phyloP scores from a whole-genome alignment of 2,329 filamentous ascomycete species.

The Apiospora rasikravindrae region DNA sequence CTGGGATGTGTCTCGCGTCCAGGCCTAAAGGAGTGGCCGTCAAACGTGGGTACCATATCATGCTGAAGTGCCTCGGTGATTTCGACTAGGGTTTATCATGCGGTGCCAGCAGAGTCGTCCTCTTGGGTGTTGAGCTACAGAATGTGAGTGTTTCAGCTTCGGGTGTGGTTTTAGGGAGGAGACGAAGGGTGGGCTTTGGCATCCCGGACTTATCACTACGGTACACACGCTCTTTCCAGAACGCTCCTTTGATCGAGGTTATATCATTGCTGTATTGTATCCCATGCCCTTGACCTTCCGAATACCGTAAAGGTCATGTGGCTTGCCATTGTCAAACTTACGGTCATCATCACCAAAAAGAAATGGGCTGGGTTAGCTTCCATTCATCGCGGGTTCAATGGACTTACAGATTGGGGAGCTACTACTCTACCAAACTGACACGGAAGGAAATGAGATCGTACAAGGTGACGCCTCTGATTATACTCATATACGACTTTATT shows the following conservation, averaged over 20 bases:
- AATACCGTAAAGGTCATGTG: no score
- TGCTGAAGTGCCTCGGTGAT: background rate
- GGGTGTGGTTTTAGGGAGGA: background rate
- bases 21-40: background rate
- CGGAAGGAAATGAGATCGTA: no score
- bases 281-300: no score
- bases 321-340: background rate
- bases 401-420: no score
- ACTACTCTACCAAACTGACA: no score
- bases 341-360: no score
- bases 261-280: background rate
- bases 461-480: no score
- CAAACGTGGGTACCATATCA: background rate
- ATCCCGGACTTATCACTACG: background rate
- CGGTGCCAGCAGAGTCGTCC: background rate
- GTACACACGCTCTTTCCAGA: background rate
- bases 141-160: background rate
- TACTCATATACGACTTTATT: no score
- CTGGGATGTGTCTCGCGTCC: conserved; percentile 33
- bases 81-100: background rate
- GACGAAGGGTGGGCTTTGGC: background rate
- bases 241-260: background rate
- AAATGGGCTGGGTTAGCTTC: no score
- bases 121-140: background rate
- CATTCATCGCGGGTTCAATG: no score